Conservation (phyloP, 2,329 filamentous ascomycete genomes). For the Diaporthe citriasiana region DNA sequence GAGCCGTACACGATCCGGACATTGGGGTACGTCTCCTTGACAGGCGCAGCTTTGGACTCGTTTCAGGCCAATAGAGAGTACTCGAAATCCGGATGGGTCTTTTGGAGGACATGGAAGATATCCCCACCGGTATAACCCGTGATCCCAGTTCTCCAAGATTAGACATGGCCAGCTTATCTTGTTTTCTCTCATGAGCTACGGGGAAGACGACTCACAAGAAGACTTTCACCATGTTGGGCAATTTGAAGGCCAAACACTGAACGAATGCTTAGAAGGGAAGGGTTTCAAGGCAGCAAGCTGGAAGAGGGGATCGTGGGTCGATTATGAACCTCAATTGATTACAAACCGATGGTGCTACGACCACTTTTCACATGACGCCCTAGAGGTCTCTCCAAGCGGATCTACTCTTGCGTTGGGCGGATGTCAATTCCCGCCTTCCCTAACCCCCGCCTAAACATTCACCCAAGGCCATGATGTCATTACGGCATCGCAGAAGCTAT, state of each 20-base stretch:
- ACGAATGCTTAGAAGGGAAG: not conserved
- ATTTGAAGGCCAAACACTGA: too few species aligned
- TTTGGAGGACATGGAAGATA: conserved; percentile 57
- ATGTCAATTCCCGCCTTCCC: not conserved
- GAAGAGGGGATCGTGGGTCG: conserved; percentile 1
- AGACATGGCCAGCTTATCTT: conserved; percentile 6
- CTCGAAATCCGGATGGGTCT: conserved; percentile 59
- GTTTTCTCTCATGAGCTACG: not conserved
- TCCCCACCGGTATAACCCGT: conserved; percentile 68
- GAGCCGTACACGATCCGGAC: conserved; percentile 64
- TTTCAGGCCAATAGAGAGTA: conserved; percentile 63
- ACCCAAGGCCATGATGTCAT: conserved; percentile 15
- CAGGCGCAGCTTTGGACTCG: conserved; percentile 59
- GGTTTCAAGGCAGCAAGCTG: too few species aligned
- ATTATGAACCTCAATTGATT: not conserved
- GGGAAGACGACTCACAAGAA: conserved; percentile 6
- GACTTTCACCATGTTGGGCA: conserved; percentile 21
- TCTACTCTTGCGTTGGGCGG: not conserved
- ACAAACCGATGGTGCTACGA: not conserved
- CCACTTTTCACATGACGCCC: not conserved
- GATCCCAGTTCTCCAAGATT: conserved; percentile 42
- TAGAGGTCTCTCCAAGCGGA: not conserved
- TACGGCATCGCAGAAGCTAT: not conserved
- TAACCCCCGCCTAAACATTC: conserved; percentile 30
- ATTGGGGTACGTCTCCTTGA: conserved; percentile 62